Evolutionary conservation across 2,329 filamentous ascomycete genomes (phyloP), one percentile per base, ranked within the genome.

Genomic region (Colletotrichum euphorbiae): DNA sequence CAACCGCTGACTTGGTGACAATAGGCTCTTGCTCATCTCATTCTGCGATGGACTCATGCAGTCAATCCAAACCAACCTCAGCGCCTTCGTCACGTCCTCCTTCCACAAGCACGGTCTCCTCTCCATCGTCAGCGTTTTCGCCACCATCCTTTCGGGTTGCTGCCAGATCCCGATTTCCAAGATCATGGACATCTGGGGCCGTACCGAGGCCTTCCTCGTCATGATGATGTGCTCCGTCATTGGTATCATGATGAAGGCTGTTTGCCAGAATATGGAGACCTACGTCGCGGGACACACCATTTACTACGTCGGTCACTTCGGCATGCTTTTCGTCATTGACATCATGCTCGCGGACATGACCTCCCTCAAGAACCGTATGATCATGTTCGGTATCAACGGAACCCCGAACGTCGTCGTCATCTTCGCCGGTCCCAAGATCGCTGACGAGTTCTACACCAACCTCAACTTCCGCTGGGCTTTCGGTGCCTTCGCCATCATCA

Each of bases 71-170:
- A 73, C 81, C 56, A 85, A 87, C 33, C 64, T 67, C 13, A 67
- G 50, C 50, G 42, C 58, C 17, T 67, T 57, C 80, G 87, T 91
- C 33, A 91, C 90, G 1, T 91, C 89, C 66, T 83, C 85, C 2
- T 92, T 91, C 74, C 80, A 81, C 40, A 82, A 84, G 57, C 90
- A 92, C 75, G 90, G 89, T 17, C 81, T 92, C 33, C 83, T 92
- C 17, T 86, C 89, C 6, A 90, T 89, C 0, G 86, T 91, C 56
- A 80, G 85, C 51, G 88, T 92, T 31, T 83, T 91, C n/a, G 86
- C 90, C 63, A 76, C 75, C 61, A 76, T 81, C 42, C 74, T 83
- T 13, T 76, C 77, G 38, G 80, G 78, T 52, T 77, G 80, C 36
- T 76, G 77, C 60, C 76, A 77, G 42, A 77, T 81, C 4, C 76